Percentiles rank a stretch among this genome's conserved stretches.
Conservation (phyloP, 768 basidiomycete genomes). For the Butyriboletus loyo region DNA sequence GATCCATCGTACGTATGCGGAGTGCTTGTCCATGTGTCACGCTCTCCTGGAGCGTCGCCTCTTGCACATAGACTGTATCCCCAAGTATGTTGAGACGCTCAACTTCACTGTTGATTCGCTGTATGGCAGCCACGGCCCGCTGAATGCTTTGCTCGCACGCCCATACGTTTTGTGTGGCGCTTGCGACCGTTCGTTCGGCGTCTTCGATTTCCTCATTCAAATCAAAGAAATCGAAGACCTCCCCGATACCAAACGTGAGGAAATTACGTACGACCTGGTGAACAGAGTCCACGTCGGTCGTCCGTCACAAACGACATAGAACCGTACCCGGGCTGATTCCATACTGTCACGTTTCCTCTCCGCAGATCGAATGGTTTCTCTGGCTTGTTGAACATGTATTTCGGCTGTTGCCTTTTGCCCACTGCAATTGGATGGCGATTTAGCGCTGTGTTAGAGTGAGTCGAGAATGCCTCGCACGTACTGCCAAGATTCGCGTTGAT, state of each 20-base stretch:
- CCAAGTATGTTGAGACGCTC: conserved; percentile 3
- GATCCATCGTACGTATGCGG: conserved; percentile 13
- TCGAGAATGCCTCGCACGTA: neutral
- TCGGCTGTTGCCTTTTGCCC: conserved; percentile 1
- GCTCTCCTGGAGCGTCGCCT: conserved; percentile 6
- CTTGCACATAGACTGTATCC: neutral
- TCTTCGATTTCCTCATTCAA: conserved; percentile 13
- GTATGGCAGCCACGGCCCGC: conserved; percentile 1
- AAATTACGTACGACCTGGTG: conserved; percentile 12
- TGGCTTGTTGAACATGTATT: conserved; percentile 10
- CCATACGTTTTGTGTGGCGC: conserved; percentile 1
- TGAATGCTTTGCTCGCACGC: conserved; percentile 8
- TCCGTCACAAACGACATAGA: neutral
- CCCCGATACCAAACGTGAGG: conserved; percentile 14
- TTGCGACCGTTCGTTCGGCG: conserved; percentile 5
- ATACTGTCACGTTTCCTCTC: conserved; percentile 9
- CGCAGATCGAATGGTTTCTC: conserved; percentile 8
- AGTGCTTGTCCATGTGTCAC: conserved; percentile 3
- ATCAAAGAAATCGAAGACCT: conserved; percentile 15
- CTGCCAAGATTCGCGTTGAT: conserved; percentile 6
- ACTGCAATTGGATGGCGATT: neutral
- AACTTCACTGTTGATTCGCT: conserved; percentile 1
- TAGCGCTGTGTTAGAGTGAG: neutral
- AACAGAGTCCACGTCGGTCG: neutral
- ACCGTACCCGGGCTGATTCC: conserved; percentile 14